Percentiles rank a stretch among this genome's conserved stretches.
These are phyloP conservation scores for Xylaria sp. DNA, from an alignment of 2,329 filamentous ascomycete species.

Conservation along the genomic window DNA sequence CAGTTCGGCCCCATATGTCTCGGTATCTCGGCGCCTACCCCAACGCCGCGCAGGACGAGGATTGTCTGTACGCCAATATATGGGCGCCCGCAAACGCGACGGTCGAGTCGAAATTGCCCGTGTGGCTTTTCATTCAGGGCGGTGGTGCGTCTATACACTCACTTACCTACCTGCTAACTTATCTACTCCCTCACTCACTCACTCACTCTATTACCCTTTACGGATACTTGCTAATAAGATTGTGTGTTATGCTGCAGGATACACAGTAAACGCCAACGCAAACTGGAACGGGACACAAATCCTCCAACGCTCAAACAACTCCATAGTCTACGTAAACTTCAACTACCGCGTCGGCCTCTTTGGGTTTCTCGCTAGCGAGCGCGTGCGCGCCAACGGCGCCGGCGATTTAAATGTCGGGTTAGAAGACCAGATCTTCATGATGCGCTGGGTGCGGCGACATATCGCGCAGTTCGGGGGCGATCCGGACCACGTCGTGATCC, in stretches of 20 bases:
- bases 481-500: slow-evolving; percentile 62
- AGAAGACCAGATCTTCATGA: slow-evolving; percentile 64
- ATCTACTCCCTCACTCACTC: neutral
- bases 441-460: slow-evolving; percentile 67
- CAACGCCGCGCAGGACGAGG: slow-evolving; percentile 37
- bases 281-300: slow-evolving; percentile 58
- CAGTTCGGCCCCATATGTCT: slow-evolving; percentile 56
- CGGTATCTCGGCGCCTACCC: slow-evolving; percentile 45
- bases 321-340: slow-evolving; percentile 63
- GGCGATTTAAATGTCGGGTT: slow-evolving; percentile 68
- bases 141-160: slow-evolving; percentile 29
- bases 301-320: slow-evolving; percentile 50
- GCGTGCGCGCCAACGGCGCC: slow-evolving; percentile 59
- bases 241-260: slow-evolving; percentile 32
- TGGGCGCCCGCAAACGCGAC: slow-evolving; percentile 51
- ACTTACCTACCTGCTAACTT: neutral
- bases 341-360: slow-evolving; percentile 68
- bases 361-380: slow-evolving; percentile 66
- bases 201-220: too few species aligned
- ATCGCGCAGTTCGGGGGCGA: slow-evolving; percentile 66
- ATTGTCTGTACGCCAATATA: slow-evolving; percentile 54
- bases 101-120: slow-evolving; percentile 51
- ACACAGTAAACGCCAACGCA: slow-evolving; percentile 53
- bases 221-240: neutral
- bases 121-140: slow-evolving; percentile 59